Evolutionary conservation across 1,284 basidiomycete species (phyloP).

Genomic region (Sporisorium reilianum): DNA sequence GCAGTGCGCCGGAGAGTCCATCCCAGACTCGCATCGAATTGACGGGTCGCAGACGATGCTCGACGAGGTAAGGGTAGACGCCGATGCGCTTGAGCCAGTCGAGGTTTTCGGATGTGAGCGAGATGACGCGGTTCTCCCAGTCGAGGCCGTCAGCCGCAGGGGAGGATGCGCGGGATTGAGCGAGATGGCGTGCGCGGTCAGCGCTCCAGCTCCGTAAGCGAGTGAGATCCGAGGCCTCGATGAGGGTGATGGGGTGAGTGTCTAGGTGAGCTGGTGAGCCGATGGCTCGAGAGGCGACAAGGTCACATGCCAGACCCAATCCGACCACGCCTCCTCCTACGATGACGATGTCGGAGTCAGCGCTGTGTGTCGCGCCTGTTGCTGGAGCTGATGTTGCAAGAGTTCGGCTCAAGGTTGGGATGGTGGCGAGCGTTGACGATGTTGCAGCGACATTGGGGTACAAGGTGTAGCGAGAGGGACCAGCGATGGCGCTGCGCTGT

Average conservation of each 20-base stretch:
- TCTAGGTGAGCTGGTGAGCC: constrained; percentile 1
- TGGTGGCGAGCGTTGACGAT: too few relatives aligned
- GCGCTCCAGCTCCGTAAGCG: constrained; percentile 47
- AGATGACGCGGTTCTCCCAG: constrained; percentile 68
- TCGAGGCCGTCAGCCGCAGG: constrained; percentile 39
- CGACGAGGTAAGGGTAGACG: constrained; percentile 52
- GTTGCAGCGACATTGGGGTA: not conserved
- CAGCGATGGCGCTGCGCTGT: constrained; percentile 2
- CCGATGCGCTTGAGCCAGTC: constrained; percentile 63
- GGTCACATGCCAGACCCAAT: constrained; percentile 57
- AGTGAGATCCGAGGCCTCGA: constrained; percentile 59
- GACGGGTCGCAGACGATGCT: constrained; percentile 53
- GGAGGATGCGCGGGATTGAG: constrained; percentile 10
- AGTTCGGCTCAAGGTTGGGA: not conserved
- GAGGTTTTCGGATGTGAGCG: constrained; percentile 63
- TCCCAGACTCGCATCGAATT: constrained; percentile 67
- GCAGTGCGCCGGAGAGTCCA: constrained; percentile 61
- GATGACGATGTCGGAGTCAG: constrained; percentile 61
- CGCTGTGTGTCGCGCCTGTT: not conserved
- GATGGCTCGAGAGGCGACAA: constrained; percentile 35
- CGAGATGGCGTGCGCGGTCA: constrained; percentile 26
- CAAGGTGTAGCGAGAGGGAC: constrained; percentile 10
- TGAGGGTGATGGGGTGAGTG: constrained; percentile 44
- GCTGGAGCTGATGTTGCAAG: constrained; percentile 18
- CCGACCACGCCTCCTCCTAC: constrained; percentile 67